Base-by-base conservation (phyloP, 2,329 filamentous ascomycete genomes). In the Eurotiales sp. region DNA sequence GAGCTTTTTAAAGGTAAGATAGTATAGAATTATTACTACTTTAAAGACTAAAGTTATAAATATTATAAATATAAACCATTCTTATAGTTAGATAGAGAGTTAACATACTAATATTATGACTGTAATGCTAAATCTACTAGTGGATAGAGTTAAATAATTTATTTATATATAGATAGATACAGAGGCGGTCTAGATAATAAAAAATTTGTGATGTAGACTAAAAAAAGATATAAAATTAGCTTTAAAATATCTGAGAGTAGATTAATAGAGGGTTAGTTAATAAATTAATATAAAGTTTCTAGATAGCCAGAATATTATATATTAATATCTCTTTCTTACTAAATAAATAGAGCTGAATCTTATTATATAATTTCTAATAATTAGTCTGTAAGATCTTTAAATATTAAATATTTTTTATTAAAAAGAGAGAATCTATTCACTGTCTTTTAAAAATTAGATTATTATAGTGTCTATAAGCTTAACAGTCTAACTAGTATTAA, bases 111-210 rank as follows among this genome's bases (percentile, higher is more conserved):
- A 32, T 8, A 32, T 32, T 14, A 6, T 14, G 4, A 12, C 4
- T 12, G 29, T 32, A 14, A 11, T 6, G 10, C 29, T 12, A 3
- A 3, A 32, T 32, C 3, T 11, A 3, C 58, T 50, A 59, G 15
- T 25, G 42, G 12, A 12, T 53, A 10, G 56, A 46, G 40, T 59
- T 56, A 39, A 61, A 46, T 23, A 42, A 52, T 47, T 60, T 64
- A 34, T 61, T 63, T 10, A 64, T 45, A 41, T 61, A 64, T 45
- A 62, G 60, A 46, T 54, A 64, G n/a, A 61, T 55, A 49, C 57
- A 36, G 8, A 58, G 51, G n/a, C 37, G 29, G 19, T 44, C 11
- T 14, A n/a, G n/a, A n/a, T 17, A 8, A 30, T 30, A n/a, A 14
- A 8, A 19, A 14, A 12, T 8, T 17, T 34, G 43, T 10, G 25